Evolutionary conservation across 306 rosid species (phyloP), one percentile per base, ranked within the genome.

Genomic region (Hippophae gyantsensis): DNA sequence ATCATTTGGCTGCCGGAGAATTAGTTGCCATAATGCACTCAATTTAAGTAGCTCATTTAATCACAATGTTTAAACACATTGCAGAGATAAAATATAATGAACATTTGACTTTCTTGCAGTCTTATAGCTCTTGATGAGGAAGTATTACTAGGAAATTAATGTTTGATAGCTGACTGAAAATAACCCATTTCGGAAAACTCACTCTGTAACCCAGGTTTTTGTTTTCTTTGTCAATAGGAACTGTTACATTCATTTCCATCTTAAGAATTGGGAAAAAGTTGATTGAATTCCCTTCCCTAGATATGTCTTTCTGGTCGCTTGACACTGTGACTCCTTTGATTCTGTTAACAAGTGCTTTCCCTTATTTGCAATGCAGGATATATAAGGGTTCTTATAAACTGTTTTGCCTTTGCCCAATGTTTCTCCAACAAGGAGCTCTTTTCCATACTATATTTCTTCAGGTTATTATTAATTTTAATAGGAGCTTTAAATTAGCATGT

Each of bases 381-480:
- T 70, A 69, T 78, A 11, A 80, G 99, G 82, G 70, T 87, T 71
- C 79, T 92, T 68, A 75, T 85, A 60, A 92, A 87, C 79, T 61
- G 84, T 66, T 51, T 72, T 76, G 96, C 96, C 43, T 92, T 87
- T 75, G 81, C 78, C 41, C 52, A 69, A 43, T 83, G 99, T 84
- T 88, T 78, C 82, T 74, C 78, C 57, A 81, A 84, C 94, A 92
- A 84, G 77, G 47, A 61, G n/a, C 45, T 85, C 56, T 92, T 92
- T 80, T 78, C 92, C 9, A 27, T 81, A 60, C 89, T 92, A 45
- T 92, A 92, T 61, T 84, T 92, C 62, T 50, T 85, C 73, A 92
- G 98, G 98, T 92, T 69, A 60, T 79, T 58, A 56, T 68, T 32
- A 57, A 44, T 67, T 56, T 50, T 61, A 56, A 58, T 0, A 42